phyloP scores from a whole-genome alignment of 106 monocot species.

The Amphibolis antarctica region DNA sequence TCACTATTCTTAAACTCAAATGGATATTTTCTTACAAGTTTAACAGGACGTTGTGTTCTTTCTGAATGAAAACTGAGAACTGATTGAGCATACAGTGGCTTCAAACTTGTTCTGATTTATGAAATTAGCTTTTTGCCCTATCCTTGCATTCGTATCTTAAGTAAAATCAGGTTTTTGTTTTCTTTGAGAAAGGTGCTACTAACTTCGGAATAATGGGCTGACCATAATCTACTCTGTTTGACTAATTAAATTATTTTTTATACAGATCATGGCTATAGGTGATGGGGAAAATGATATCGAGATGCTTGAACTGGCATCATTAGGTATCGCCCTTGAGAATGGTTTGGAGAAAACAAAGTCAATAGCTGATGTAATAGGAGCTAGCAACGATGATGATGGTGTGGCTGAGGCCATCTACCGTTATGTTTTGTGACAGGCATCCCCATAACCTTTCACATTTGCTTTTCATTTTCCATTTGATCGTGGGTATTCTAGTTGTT shows the following conservation, averaged over 20 bases:
- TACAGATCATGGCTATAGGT: conserved; percentile 83
- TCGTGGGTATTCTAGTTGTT: too few species aligned
- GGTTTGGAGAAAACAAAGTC: conserved; percentile 81
- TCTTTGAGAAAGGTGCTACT: too few species aligned
- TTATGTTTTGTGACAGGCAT: conserved; percentile 19
- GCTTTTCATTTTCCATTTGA: not conserved
- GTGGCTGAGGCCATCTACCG: conserved; percentile 71
- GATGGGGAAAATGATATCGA: conserved; percentile 91
- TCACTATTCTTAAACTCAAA: too few species aligned
- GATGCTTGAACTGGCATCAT: conserved; percentile 80
- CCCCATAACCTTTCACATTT: not conserved
- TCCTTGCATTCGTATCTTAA: not conserved
- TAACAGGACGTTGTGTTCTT: too few species aligned
- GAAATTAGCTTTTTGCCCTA: not conserved
- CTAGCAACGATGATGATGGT: conserved; percentile 86
- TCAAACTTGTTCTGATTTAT: too few species aligned
- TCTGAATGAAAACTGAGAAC: too few species aligned
- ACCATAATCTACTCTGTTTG: not conserved
- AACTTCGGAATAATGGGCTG: not conserved
- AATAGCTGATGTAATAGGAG: conserved; percentile 60
- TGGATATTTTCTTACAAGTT: too few species aligned
- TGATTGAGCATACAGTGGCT: too few species aligned
- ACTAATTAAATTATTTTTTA: not conserved
- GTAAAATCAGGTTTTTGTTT: not conserved
- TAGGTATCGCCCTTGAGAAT: conserved; percentile 73